Evolutionary conservation across 1,139 yeast genomes (phyloP).

Genomic region (Debaryomyces nepalensis): DNA sequence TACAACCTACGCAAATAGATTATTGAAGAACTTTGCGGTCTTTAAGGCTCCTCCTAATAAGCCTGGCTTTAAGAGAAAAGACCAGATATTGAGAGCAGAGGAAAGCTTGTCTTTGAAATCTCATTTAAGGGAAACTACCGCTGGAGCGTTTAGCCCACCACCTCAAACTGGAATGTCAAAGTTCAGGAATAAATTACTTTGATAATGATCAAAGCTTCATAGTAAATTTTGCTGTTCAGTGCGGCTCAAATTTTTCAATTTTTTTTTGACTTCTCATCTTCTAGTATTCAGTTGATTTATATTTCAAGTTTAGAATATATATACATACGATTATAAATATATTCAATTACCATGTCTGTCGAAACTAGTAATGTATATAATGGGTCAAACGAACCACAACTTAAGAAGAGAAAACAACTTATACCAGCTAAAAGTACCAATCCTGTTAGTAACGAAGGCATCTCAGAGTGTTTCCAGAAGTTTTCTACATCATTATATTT

Average conservation of each 20-base stretch:
- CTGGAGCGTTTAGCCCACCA: background rate
- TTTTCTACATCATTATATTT: slow-evolving; percentile 72
- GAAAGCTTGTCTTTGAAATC: slow-evolving; percentile 56
- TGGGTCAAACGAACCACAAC: slow-evolving; percentile 2
- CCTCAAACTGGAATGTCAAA: slow-evolving; percentile 14
- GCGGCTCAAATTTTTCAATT: slow-evolving; percentile 14
- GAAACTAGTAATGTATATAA: slow-evolving; percentile 19
- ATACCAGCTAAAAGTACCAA: slow-evolving; percentile 37
- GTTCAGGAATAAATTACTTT: slow-evolving; percentile 14
- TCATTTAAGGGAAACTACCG: slow-evolving; percentile 25
- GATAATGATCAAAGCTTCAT: background rate
- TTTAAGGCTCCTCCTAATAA: slow-evolving; percentile 34
- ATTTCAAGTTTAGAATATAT: slow-evolving; percentile 2
- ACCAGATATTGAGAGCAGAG: slow-evolving; percentile 52
- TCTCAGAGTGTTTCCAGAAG: slow-evolving; percentile 67
- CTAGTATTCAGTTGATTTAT: slow-evolving; percentile 2
- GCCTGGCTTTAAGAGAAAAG: slow-evolving; percentile 43
- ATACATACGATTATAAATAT: background rate
- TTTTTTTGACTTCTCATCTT: slow-evolving; percentile 17
- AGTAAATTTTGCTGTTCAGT: slow-evolving; percentile 7
- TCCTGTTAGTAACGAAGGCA: slow-evolving; percentile 41
- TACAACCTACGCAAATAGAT: slow-evolving; percentile 49
- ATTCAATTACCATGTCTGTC: slow-evolving; percentile 18
- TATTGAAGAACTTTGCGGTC: slow-evolving; percentile 51
- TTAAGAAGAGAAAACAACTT: slow-evolving; percentile 26